Percentiles rank a stretch among this genome's conserved stretches.
phyloP scores from a whole-genome alignment of 1,284 basidiomycete genomes.

The Trichosporon ovoides region DNA sequence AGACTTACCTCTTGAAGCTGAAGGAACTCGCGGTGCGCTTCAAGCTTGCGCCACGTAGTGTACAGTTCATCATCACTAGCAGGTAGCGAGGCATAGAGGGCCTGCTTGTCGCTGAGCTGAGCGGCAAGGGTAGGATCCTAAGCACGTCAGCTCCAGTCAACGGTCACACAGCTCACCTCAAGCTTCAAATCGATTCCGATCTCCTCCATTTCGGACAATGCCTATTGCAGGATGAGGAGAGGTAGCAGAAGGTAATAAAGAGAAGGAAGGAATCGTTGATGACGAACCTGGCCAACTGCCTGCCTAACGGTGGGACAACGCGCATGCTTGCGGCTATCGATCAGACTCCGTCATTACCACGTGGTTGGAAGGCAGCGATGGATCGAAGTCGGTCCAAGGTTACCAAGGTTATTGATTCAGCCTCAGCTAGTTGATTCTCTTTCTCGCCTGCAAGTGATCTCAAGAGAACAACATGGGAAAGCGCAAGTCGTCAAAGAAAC shows the following conservation, averaged over 20 bases:
- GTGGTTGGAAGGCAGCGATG: not conserved
- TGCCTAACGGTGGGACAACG: conserved; percentile 13
- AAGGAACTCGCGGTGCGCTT: conserved; percentile 86
- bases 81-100: conserved; percentile 73
- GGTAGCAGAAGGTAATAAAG: conserved; percentile 1
- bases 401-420: not conserved
- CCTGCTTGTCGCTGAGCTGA: conserved; percentile 79
- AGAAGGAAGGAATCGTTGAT: conserved; percentile 9
- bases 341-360: conserved; percentile 19
- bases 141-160: not conserved
- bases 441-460: not conserved
- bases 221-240: not conserved
- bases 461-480: conserved; percentile 39
- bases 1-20: conserved; percentile 74
- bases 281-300: not conserved
- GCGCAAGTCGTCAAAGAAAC: conserved; percentile 46
- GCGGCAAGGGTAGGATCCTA: conserved; percentile 88
- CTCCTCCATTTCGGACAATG: conserved; percentile 48
- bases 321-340: conserved; percentile 25
- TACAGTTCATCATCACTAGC: conserved; percentile 81
- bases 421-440: not conserved
- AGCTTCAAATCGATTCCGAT: conserved; percentile 72
- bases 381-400: not conserved
- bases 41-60: conserved; percentile 89
- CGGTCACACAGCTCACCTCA: conserved; percentile 56